Base-by-base conservation (phyloP, 306 rosid species). In the Cucurbita ficifolia region DNA sequence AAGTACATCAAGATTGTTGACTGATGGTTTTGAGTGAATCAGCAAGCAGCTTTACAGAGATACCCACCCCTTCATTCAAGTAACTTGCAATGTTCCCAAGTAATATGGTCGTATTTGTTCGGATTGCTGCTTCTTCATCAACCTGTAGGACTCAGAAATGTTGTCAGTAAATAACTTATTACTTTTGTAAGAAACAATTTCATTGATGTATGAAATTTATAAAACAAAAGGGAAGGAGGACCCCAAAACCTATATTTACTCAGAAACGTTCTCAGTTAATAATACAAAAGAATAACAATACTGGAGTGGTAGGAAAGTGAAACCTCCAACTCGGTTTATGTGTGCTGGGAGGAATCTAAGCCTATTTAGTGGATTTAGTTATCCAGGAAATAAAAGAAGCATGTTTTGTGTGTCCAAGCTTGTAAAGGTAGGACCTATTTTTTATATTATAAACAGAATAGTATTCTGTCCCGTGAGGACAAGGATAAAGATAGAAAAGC, bases 41-140 rank as follows among this genome's bases (percentile, higher is more conserved):
- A 75, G 58, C 46, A 60, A 24, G 46, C 19, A 64, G 70, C 33
- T 19, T 72, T n/a, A 76, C 42, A 84, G 71, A 64, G 56, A 70
- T 71, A 81, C 86, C 76, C 73, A 95, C 99, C 95, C 99, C 99
- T 36, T 95, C 99, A 10, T 86, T 91, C 76, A 95, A 83, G 88
- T 91, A 74, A 83, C 82, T 86, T 49, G 97, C 99, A 80, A 91
- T 95, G 80, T 95, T 95, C 77, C 99, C 99, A 40, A 95, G 84
- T 69, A 95, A 82, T 78, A 95, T 95, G 81, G 99, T 95, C 24
- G 99, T 95, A 83, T 95, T 95, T 54, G 99, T 89, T 82, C 99
- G 85, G 76, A 95, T 95, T 55, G 97, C 96, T 70, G 99, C 82
- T 80, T 95, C 99, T 86, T 95, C 99, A 77, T 95, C 99, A 75